Base-by-base conservation (phyloP, 768 basidiomycete genomes). In the Xerocomus brunneocitrinus region DNA sequence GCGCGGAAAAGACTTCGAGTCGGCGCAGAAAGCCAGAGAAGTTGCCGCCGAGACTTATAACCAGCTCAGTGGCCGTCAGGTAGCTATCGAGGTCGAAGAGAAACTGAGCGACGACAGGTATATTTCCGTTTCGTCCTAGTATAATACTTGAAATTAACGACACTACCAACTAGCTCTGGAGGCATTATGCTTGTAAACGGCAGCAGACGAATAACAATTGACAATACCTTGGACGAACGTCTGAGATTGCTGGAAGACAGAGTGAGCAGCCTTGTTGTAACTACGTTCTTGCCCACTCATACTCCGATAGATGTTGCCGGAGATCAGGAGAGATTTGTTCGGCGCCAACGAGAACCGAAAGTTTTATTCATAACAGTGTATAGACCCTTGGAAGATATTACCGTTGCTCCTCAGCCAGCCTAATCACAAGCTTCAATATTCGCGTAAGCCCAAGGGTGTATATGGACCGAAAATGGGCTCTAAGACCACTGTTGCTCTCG, bases 191-290 rank as follows among this genome's bases (percentile, higher is more conserved):
- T 98, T 16, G 65, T 79, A 13, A 89, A 81, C 49, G 87, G 86
- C 22, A 78, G 78, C 9, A 78, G 79, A 32, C 82, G 91, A 48
- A 98, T 98, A 68, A 87, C 83, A 22, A 79, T 99, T 24, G 90
- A 98, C 71, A 98, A 99, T 67, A 94, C 95, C 2, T 76, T 99
- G 47, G 95, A 95, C 61, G 94, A 98, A 70, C 80, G 95, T 44
- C 71, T 99, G 64, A 79, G 85, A 58, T 70, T 98, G 59, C 74
- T 99, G 38, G 94, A 98, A 72, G 91, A 97, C 66, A 80, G 88
- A 73, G 93, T 91, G 58, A 57, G 84, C 71, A 9, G 13, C 28
- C 28, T n/a, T 41, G 22, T 22, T n/a, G 31, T 40, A 5, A n/a
- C 13, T 10, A 49, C 16, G 7, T 35, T 24, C 31, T 31, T 13